Base-by-base conservation (phyloP, 2,329 filamentous ascomycete genomes). In the Epichloe hybrida region DNA sequence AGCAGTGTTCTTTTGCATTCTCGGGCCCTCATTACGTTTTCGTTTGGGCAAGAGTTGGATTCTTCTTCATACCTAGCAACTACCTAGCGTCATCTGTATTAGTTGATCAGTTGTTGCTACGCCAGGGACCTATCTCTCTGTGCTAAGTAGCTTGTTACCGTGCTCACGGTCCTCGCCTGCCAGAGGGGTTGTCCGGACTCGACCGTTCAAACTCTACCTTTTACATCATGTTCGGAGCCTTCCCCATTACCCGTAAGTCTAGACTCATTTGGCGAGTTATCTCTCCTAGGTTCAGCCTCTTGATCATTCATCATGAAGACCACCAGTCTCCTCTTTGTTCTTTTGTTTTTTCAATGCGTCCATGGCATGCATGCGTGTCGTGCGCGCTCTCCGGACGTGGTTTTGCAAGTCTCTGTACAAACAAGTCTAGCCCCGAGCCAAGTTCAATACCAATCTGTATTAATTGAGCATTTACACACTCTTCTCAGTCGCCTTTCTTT, bases 221-320 rank as follows among this genome's bases (percentile, higher is more conserved):
- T 44, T 55, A 55, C 58, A 60, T 53, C 57, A 73, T 73, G 71
- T 73, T 73, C 58, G 69, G 69, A 46, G 67, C 63, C 49, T 64
- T 73, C 54, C 55, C 67, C 48, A 62, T 64, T 52, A 61, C 69
- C 57, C 60, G 69, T 72, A 64, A 66, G 69, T 65, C 48, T 34
- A 40, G 39, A 35, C 52, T 50, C 27, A 41, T 27, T 27, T 7
- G 27, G 9, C 50, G 13, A 31, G 37, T 15, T 45, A 44, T 17
- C 36, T 50, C 27, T 48, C 23, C 39, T 37, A 4, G 27, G 21
- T 17, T 4, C 34, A 43, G 31, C 36, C 38, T 43, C 34, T 36
- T 49, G 52, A 55, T 48, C 34, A 3, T 35, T 12, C 8, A 20
- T 11, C 7, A 15, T 13, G 48, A 15, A 37, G 12, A 39, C 6